Conservation (phyloP, 2,329 filamentous ascomycete genomes). For the Diaporthe sp. region DNA sequence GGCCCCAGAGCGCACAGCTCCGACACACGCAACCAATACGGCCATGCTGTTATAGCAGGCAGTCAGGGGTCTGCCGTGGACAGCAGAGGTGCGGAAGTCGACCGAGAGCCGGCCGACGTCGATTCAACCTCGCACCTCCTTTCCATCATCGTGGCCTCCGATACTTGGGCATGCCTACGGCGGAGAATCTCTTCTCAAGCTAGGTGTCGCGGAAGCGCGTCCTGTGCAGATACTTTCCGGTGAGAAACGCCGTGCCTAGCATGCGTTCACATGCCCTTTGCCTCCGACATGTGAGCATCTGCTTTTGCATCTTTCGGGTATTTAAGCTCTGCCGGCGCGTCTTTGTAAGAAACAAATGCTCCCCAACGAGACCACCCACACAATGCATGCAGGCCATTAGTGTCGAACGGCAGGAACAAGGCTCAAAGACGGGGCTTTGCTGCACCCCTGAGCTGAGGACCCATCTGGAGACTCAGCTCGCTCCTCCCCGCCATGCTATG, state of each 20-base stretch:
- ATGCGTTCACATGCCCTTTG: neutral
- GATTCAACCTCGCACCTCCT: slow-evolving; percentile 14
- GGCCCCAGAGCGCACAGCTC: slow-evolving; percentile 17
- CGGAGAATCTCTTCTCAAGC: neutral
- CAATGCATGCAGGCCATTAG: slow-evolving; percentile 24
- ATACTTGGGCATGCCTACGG: neutral
- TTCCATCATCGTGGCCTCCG: slow-evolving; percentile 5
- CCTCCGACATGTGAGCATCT: neutral
- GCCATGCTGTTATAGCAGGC: slow-evolving; percentile 15
- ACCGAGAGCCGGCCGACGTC: slow-evolving; percentile 28
- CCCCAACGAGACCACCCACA: neutral
- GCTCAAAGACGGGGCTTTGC: slow-evolving; percentile 5
- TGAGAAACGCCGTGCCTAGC: neutral
- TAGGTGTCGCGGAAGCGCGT: neutral
- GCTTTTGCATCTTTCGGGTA: neutral
- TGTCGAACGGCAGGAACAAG: slow-evolving; percentile 30
- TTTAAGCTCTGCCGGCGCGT: neutral
- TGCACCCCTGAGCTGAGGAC: slow-evolving; percentile 38
- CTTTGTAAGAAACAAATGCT: neutral
- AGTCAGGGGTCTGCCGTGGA: slow-evolving; percentile 6
- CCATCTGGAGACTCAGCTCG: slow-evolving; percentile 27
- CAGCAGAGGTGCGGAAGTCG: slow-evolving; percentile 19
- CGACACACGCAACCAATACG: slow-evolving; percentile 11
- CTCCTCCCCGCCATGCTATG: slow-evolving; percentile 14
- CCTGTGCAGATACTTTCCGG: neutral